Conservation (phyloP, 805 yeast species). For the Candida succiphila region DNA sequence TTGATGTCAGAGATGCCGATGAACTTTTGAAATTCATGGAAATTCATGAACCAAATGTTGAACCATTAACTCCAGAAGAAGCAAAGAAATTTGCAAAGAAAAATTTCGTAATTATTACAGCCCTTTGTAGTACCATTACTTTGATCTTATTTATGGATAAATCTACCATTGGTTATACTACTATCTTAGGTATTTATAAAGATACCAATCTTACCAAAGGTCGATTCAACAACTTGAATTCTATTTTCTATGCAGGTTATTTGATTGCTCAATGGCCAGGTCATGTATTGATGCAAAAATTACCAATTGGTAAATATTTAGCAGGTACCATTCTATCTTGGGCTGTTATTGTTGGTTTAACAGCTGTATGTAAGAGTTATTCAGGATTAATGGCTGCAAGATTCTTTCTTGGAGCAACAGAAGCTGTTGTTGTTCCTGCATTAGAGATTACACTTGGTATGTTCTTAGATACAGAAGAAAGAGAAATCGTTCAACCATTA, state of each 20-base stretch:
- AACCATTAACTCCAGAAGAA: conserved; percentile 12
- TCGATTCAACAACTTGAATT: conserved; percentile 37
- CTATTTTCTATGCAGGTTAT: conserved; percentile 45
- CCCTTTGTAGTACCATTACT: conserved; percentile 13
- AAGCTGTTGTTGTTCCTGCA: conserved; percentile 32
- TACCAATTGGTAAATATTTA: conserved; percentile 31
- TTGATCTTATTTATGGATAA: conserved; percentile 29
- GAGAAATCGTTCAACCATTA: conserved; percentile 43
- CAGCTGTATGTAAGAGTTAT: conserved; percentile 31
- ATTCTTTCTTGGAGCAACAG: conserved; percentile 42
- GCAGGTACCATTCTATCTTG: conserved; percentile 28
- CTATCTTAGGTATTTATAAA: conserved; percentile 33
- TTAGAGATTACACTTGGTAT: conserved; percentile 38
- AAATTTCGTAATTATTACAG: conserved; percentile 14
- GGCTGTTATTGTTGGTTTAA: conserved; percentile 35
- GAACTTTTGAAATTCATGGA: conserved; percentile 16
- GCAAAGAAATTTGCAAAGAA: conserved; percentile 10
- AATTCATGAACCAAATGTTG: conserved; percentile 6
- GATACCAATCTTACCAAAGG: conserved; percentile 34
- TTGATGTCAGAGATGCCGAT: conserved; percentile 18
- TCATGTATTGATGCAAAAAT: conserved; percentile 29
- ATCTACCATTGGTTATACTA: conserved; percentile 29
- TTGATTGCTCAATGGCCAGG: conserved; percentile 35
- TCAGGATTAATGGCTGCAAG: conserved; percentile 37
- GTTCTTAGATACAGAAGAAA: conserved; percentile 32